These are phyloP conservation scores for Phaeosphaeriaceae sp. DNA, from an alignment of 2,329 filamentous ascomycete genomes.

Conservation along the genomic window DNA sequence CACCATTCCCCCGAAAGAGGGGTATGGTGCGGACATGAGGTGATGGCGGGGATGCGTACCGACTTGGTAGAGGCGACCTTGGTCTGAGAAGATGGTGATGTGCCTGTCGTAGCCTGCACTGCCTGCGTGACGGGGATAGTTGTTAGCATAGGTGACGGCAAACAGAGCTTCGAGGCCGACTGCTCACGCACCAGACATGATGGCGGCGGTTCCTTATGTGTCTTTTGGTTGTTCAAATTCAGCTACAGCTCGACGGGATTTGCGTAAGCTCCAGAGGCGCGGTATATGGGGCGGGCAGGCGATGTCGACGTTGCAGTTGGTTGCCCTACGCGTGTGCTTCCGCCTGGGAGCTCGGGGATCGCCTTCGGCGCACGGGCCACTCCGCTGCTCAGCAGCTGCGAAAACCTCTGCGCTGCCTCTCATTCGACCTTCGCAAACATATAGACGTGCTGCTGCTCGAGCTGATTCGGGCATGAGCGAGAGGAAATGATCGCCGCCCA, in stretches of 20 bases:
- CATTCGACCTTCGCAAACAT: slow-evolving; percentile 42
- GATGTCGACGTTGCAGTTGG: slow-evolving; percentile 28
- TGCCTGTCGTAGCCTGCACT: slow-evolving; percentile 88
- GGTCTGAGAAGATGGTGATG: slow-evolving; percentile 99
- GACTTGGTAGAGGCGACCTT: slow-evolving; percentile 98
- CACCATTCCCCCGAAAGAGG: not conserved
- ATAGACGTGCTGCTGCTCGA: slow-evolving; percentile 29
- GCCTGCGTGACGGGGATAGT: slow-evolving; percentile 35
- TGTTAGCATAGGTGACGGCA: slow-evolving; percentile 36
- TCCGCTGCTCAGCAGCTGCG: slow-evolving; percentile 28
- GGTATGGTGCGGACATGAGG: not conserved
- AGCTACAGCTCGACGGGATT: slow-evolving; percentile 33
- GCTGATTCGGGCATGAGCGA: slow-evolving; percentile 50
- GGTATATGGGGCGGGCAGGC: slow-evolving; percentile 26
- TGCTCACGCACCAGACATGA: slow-evolving; percentile 52
- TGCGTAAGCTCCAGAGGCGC: slow-evolving; percentile 37
- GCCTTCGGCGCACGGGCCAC: slow-evolving; percentile 24
- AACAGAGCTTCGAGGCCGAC: slow-evolving; percentile 20
- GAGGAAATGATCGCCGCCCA: slow-evolving; percentile 26
- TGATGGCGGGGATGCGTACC: slow-evolving; percentile 68
- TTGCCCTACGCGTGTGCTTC: slow-evolving; percentile 45
- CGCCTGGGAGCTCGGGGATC: slow-evolving; percentile 43
- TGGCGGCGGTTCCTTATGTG: slow-evolving; percentile 39
- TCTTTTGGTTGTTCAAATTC: slow-evolving; percentile 38
- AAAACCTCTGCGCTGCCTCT: slow-evolving; percentile 45